A percentile compares a stretch with the other conserved stretches of the same genome.
These are phyloP conservation scores for Solanum okadae DNA, from an alignment of 257 asterid species.

Conservation along the genomic window DNA sequence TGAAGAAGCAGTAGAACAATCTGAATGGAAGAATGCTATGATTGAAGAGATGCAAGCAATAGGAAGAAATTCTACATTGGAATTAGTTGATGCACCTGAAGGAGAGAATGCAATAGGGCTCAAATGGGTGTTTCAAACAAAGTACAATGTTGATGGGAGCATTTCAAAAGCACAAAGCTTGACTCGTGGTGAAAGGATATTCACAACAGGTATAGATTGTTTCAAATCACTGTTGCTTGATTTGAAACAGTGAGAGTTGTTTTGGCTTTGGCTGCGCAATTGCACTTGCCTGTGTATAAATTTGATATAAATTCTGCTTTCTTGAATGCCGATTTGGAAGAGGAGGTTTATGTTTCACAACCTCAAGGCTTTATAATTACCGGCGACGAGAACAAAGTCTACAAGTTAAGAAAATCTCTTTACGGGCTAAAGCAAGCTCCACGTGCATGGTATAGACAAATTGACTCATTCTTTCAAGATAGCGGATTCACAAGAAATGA, in stretches of 20 bases:
- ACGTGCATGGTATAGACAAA: not conserved
- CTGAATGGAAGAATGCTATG: not conserved
- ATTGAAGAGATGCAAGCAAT: not conserved
- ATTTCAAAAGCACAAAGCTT: not conserved
- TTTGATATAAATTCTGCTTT: too few species aligned
- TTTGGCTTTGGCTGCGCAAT: not conserved
- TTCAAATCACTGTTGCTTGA: not conserved
- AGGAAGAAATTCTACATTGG: not conserved
- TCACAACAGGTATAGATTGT: not conserved
- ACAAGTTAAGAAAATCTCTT: not conserved
- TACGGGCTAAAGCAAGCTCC: not conserved
- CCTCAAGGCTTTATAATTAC: not conserved
- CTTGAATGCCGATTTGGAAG: not conserved
- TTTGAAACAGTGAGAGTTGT: not conserved
- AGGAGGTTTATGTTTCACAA: not conserved
- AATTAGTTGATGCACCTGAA: not conserved
- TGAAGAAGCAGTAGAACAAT: too few species aligned
- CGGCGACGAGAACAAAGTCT: not conserved
- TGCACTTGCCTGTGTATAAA: not conserved
- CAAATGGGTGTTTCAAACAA: not conserved
- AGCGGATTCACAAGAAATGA: not conserved
- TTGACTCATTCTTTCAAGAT: not conserved
- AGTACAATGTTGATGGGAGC: not conserved
- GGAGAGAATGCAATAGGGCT: not conserved
- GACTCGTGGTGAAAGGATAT: not conserved